phyloP scores from a whole-genome alignment of 169 alveolate genomes.

The Miamiensis avidus region DNA sequence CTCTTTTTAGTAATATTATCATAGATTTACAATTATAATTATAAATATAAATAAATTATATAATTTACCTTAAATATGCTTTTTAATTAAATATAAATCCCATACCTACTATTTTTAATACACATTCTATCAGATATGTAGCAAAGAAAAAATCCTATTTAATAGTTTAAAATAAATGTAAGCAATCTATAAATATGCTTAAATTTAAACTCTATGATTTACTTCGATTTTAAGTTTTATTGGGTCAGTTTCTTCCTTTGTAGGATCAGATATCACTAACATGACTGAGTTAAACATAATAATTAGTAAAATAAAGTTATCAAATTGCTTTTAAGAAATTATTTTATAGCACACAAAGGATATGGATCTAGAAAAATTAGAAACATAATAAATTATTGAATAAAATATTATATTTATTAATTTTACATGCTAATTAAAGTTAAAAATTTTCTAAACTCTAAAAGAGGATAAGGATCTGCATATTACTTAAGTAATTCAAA shows the following conservation, averaged over 20 bases:
- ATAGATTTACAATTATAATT: too few species aligned
- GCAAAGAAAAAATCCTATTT: conserved; percentile 50
- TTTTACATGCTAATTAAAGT: neutral
- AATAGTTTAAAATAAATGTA: too few species aligned
- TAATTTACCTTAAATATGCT: conserved; percentile 54
- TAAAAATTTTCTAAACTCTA: neutral
- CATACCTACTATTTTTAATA: conserved; percentile 69
- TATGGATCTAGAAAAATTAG: neutral
- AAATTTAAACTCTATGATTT: too few species aligned
- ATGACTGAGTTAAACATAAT: conserved; percentile 66
- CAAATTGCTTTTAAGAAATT: neutral
- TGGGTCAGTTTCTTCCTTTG: neutral
- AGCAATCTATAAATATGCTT: too few species aligned
- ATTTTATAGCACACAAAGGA: neutral
- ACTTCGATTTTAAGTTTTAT: conserved; percentile 49
- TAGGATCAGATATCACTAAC: conserved; percentile 68
- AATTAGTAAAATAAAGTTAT: conserved; percentile 27
- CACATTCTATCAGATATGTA: conserved; percentile 76
- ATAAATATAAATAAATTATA: too few species aligned
- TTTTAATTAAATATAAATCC: conserved; percentile 63
- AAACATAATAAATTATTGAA: neutral
- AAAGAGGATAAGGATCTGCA: neutral
- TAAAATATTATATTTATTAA: neutral
- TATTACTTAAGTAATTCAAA: neutral
- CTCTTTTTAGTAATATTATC: conserved; percentile 33